Evolutionary conservation across 495 filamentous ascomycete species (phyloP).

Genomic region (Aspergillus bridgeri): DNA sequence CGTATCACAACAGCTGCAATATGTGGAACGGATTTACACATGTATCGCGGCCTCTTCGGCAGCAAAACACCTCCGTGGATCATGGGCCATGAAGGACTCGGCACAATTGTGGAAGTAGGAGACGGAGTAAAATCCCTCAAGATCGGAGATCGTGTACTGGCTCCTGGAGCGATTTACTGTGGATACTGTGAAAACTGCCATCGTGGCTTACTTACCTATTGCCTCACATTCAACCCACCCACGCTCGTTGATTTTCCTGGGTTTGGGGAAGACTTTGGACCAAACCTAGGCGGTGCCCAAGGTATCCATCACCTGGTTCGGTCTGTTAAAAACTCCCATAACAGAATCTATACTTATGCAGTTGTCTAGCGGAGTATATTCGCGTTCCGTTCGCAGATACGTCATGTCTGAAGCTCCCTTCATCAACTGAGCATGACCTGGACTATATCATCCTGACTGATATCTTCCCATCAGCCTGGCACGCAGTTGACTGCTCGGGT

Average conservation of each 20-base stretch:
- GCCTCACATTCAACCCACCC: conserved; percentile 6
- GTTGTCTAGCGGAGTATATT: conserved; percentile 13
- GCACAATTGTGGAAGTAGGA: conserved; percentile 8
- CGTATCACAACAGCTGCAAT: conserved; percentile 27
- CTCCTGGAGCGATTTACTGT: neutral
- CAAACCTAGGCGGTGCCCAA: conserved; percentile 2
- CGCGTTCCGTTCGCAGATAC: conserved; percentile 9
- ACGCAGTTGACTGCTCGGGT: neutral
- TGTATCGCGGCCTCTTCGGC: conserved; percentile 16
- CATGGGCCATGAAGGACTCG: conserved; percentile 15
- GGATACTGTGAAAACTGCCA: conserved; percentile 9
- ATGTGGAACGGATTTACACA: conserved; percentile 31
- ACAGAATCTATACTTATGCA: neutral
- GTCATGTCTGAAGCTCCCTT: conserved; percentile 1
- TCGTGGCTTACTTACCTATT: conserved; percentile 5
- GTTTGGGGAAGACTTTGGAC: conserved; percentile 4
- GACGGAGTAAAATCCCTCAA: conserved; percentile 5
- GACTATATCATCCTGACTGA: conserved; percentile 10
- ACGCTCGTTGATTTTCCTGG: conserved; percentile 7
- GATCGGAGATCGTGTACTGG: conserved; percentile 4
- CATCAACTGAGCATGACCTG: neutral
- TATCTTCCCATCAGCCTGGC: conserved; percentile 10
- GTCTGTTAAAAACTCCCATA: neutral
- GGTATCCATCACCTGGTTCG: neutral
- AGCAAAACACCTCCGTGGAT: conserved; percentile 12